Base-by-base conservation (phyloP, 805 yeast genomes). In the Kluyveromyces nonfermentans region DNA sequence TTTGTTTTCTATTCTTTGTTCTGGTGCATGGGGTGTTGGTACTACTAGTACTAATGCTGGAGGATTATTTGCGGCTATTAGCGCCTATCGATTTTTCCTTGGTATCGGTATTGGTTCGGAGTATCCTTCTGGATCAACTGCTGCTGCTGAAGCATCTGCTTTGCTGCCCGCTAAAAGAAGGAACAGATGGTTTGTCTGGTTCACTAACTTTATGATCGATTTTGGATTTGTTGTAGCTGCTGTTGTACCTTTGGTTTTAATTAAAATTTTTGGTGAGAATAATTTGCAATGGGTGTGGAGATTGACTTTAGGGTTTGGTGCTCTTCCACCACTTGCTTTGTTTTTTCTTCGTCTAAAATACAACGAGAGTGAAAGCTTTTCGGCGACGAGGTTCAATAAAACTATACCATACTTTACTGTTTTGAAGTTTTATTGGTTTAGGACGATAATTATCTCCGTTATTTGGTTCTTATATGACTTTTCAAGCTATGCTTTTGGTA, bases 21-120 rank as follows among this genome's bases (percentile, higher is more conserved):
- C 96, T 5, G 95, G 86, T 44, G 77, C 86, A 16, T 90, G 96
- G 95, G 96, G 96, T 56, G 77, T 70, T 9, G 75, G 73, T 7
- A 55, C 61, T 3, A 50, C 55, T 34, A 81, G 81, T 37, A 67
- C 78, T 31, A 74, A 85, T 3, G 70, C 74, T 40, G 96, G 96
- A 33, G 74, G 63, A 9, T 45, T 89, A 70, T 77, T 90, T 49
- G 81, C 87, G 14, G 90, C 93, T 17, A 66, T 89, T 43, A 85
- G 95, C 7, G 82, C 81, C 8, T 86, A 82, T 62, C 75, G 97
- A 63, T 85, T 85, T 63, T 81, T 89, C 65, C 68, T 89, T 41
- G 97, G 97, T 66, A 70, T 86, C 50, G 94, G 89, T 55, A 85
- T 90, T 54, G 97, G 97, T 55, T 89, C 94, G 40, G 97, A 89